Conservation (phyloP, 192 early-diverging fungal genomes). For the Coemansia sp. region DNA sequence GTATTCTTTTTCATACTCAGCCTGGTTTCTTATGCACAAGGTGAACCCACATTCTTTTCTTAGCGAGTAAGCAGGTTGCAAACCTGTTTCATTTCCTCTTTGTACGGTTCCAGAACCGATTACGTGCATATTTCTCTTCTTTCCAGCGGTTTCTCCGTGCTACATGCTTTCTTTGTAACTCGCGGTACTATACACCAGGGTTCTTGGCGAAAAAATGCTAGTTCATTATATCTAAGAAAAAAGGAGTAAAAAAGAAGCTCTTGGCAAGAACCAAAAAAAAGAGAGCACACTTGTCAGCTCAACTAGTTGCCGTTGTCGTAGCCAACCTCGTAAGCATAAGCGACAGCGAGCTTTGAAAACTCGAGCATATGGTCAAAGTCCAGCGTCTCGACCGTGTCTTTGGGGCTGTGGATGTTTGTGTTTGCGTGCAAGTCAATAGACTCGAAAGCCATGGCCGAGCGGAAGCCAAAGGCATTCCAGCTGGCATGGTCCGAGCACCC, state of each 20-base stretch:
- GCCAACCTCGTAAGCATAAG: constrained; percentile 82
- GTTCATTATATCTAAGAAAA: neutral
- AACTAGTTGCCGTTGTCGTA: constrained; percentile 9
- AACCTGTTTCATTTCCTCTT: neutral
- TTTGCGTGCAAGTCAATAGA: constrained; percentile 67
- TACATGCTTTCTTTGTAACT: no score
- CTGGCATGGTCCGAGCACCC: constrained; percentile 88
- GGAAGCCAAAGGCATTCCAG: constrained; percentile 86
- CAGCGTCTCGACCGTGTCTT: constrained; percentile 74
- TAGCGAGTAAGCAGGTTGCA: no score
- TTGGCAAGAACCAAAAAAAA: constrained; percentile 4
- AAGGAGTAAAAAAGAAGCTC: no score
- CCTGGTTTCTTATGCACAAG: no score
- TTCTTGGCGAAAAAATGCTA: no score
- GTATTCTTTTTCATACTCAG: neutral
- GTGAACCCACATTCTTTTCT: no score
- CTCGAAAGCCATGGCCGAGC: constrained; percentile 82
- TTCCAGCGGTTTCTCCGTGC: no score
- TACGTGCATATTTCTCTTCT: no score
- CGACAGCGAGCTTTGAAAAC: constrained; percentile 79
- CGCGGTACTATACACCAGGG: no score
- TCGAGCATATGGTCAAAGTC: constrained; percentile 85
- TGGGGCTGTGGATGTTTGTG: constrained; percentile 79
- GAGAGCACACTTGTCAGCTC: neutral
- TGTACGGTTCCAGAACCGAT: no score